A percentile compares a stretch with the other conserved stretches of the same genome.
Conservation (phyloP, 345 rosid genomes). For the Brassica incana region DNA sequence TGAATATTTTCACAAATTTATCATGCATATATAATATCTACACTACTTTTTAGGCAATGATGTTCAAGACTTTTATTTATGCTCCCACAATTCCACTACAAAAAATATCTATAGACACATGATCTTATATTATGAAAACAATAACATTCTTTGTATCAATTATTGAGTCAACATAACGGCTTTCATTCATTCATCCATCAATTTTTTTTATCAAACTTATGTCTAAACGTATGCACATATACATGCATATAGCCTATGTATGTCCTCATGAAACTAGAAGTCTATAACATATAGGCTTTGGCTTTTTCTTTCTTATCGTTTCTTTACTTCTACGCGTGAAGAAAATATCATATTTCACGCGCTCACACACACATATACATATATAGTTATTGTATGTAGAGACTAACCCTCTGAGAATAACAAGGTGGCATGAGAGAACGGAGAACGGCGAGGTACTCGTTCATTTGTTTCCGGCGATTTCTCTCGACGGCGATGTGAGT, state of each 20-base stretch:
- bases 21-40: constrained; percentile 5
- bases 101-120: neutral
- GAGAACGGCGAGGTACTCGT: constrained; percentile 75
- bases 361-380: neutral
- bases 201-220: neutral
- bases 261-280: constrained; percentile 28
- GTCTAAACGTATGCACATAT: neutral
- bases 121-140: constrained; percentile 13
- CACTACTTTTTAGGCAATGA: constrained; percentile 34
- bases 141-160: neutral
- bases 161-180: constrained; percentile 22
- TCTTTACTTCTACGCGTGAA: constrained; percentile 7
- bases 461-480: constrained; percentile 96
- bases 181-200: constrained; percentile 26
- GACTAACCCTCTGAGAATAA: constrained; percentile 84
- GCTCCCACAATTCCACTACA: constrained; percentile 36
- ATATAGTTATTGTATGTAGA: constrained; percentile 12
- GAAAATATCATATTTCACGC: constrained; percentile 20
- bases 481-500: constrained; percentile 96
- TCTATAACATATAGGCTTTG: constrained; percentile 39
- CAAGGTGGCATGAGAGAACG: constrained; percentile 92
- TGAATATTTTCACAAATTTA: constrained; percentile 13
- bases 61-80: constrained; percentile 23
- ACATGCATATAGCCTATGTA: constrained; percentile 25
- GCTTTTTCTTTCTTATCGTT: constrained; percentile 5